Evolutionary conservation across 2,329 filamentous ascomycete genomes (phyloP).

Genomic region (Oidium heveae): DNA sequence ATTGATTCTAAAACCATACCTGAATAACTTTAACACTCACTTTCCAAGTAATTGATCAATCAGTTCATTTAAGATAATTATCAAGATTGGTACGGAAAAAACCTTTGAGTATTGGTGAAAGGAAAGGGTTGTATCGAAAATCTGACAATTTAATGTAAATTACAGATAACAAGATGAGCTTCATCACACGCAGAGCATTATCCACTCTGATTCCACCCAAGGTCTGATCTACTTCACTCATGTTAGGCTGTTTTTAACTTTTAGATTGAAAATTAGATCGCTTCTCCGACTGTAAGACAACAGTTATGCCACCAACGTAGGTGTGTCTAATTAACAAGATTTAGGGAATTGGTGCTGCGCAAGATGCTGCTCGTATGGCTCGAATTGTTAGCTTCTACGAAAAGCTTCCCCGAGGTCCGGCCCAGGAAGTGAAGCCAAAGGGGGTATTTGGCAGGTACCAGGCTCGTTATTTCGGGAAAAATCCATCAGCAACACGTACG

Average conservation of each 20-base stretch:
- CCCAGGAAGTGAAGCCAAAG: conserved; percentile 57
- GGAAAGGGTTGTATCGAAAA: no score
- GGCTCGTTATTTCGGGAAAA: conserved; percentile 84
- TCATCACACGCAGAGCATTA: conserved; percentile 68
- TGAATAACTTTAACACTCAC: no score
- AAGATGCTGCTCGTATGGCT: conserved; percentile 93
- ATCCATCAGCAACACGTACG: conserved; percentile 70
- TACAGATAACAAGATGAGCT: conserved; percentile 47
- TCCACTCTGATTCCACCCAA: conserved; percentile 98
- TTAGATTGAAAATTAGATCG: conserved; percentile 9
- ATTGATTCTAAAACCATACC: no score
- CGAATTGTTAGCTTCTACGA: conserved; percentile 97
- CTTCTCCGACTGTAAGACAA: conserved; percentile 15
- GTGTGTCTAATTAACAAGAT: conserved; percentile 15
- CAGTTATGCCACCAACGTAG: neutral
- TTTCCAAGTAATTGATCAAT: no score
- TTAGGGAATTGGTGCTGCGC: conserved; percentile 80
- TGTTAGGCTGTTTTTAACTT: no score
- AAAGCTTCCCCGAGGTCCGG: conserved; percentile 80
- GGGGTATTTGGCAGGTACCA: conserved; percentile 79
- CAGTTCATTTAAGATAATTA: no score
- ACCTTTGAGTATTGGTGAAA: no score
- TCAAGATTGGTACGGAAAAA: no score
- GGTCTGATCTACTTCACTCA: conserved; percentile 27
- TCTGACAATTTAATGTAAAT: no score